A percentile compares a stretch with the other conserved stretches of the same genome.
Conservation (phyloP, 2,329 filamentous ascomycete species). For the Fusarium decemcellulare region DNA sequence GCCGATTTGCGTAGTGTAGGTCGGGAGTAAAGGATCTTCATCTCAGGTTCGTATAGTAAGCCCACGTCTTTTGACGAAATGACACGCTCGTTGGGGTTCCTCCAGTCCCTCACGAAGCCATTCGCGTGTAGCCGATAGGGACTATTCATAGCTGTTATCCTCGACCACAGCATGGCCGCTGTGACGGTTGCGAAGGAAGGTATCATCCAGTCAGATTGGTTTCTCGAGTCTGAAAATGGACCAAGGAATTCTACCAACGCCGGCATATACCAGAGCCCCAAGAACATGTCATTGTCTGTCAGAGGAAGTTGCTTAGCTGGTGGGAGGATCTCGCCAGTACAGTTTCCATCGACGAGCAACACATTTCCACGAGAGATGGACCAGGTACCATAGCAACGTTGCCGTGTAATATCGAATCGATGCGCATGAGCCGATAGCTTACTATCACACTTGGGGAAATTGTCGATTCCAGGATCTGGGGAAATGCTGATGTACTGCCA, state of each 20-base stretch:
- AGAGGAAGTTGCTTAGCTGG: conserved; percentile 2
- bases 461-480: neutral
- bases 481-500: conserved; percentile 11
- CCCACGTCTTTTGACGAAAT: neutral
- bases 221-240: neutral
- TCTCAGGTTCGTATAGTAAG: neutral
- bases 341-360: neutral
- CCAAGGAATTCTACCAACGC: conserved; percentile 6
- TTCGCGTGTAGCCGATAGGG: neutral
- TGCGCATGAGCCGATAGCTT: neutral
- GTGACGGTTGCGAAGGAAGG: neutral
- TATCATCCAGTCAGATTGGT: neutral
- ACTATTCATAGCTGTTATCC: neutral
- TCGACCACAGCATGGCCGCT: conserved; percentile 12
- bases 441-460: neutral
- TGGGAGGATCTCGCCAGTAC: neutral
- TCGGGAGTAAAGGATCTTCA: neutral
- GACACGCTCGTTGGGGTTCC: neutral
- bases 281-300: neutral
- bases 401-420: neutral
- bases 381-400: conserved; percentile 1
- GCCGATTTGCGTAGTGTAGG: neutral
- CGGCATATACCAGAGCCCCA: conserved; percentile 8
- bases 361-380: conserved; percentile 5
- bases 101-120: neutral